Base-by-base conservation (phyloP, 148 eudicot species). In the Fallopia convolvulus region DNA sequence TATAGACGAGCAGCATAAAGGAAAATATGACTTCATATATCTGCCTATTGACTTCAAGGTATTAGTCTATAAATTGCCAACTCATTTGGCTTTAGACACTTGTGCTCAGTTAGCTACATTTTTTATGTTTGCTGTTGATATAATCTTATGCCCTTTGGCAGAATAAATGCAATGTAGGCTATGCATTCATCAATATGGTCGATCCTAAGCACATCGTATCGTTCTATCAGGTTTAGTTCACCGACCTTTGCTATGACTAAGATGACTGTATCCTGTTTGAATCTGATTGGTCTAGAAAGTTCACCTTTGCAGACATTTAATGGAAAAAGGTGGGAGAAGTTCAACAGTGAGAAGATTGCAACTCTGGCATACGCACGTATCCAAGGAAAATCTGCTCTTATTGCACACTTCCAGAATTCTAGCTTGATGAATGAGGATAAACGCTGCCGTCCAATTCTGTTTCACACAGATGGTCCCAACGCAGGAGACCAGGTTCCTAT, bases 381-480 rank as follows among this genome's bases (percentile, higher is more conserved):
- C 79, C 97, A 92, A 80, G 97, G 97, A 30, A 92, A 88, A 80
- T 73, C 84, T 70, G 89, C 97, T 61, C 92, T 92, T 21, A 82
- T 92, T 42, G 84, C 97, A n/a, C 97, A 92, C 84, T 92, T 92
- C 77, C 97, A 92, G 79, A 90, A 92, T 73, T 92, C 97, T 11
- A 92, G 93, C 87, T 77, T 92, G 84, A 88, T 92, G 97, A 92
- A 90, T 41, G 97, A 88, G 84, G 97, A 92, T 84, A 92, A 90
- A 76, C 89, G 90, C 15, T 92, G 94, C 75, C 97, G 92, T 70
- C 97, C 97, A 66, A 89, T 92, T 79, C 83, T 90, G 77, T 87
- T 92, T 49, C 83, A 86, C 81, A 87, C 97, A 0, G 86, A 87
- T 44, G 94, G 97, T 80, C 93, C 93, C 72, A 89, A 90, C 80